Base-by-base conservation (phyloP, 2,329 filamentous ascomycete species). In the Alternaria viburni region DNA sequence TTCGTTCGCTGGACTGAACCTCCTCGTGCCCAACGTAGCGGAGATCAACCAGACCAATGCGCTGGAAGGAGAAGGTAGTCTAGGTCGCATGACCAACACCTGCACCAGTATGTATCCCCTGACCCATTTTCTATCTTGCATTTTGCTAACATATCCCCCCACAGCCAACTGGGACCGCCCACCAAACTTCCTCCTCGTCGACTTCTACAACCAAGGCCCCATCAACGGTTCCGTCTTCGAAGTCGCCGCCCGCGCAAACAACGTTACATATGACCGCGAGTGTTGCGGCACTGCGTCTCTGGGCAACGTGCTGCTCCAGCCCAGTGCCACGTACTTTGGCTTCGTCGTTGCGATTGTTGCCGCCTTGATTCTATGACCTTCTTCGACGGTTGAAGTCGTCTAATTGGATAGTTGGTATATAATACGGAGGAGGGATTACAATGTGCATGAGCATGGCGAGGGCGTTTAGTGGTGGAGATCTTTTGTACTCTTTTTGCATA, bases 191-290 rank as follows among this genome's bases (percentile, higher is more conserved):
- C 75, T 81, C 23, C 75, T 81, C 36, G 79, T 81, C 12, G 80
- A 81, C 62, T 81, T 79, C 65, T 81, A 81, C 67, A 79, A 81
- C 54, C 54, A 69, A 26, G 79, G 79, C 6, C 63, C 69, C 0
- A 70, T 71, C 6, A 77, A 78, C 43, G 80, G 80, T 9, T 79
- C 77, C 17, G 80, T 81, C 12, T 81, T 81, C 57, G 76, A 78
- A 57, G 80, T 80, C 23, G 80, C 80, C 5, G 80, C 80, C 1
- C 67, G 66, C 4, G 86, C 88, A 69, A 96, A 95, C 78, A 89
- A 90, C 64, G 91, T 96, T 50, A 89, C 87, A 0, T 94, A 93
- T 74, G 84, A 84, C 49, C 77, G 84, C 46, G 62, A 79, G 5
- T 91, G 89, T 74, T 91, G 89, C 69, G 89, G 88, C 3, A 74